Evolutionary conservation across 441 rosid genomes (phyloP).

Genomic region (Gossypium davidsonii): DNA sequence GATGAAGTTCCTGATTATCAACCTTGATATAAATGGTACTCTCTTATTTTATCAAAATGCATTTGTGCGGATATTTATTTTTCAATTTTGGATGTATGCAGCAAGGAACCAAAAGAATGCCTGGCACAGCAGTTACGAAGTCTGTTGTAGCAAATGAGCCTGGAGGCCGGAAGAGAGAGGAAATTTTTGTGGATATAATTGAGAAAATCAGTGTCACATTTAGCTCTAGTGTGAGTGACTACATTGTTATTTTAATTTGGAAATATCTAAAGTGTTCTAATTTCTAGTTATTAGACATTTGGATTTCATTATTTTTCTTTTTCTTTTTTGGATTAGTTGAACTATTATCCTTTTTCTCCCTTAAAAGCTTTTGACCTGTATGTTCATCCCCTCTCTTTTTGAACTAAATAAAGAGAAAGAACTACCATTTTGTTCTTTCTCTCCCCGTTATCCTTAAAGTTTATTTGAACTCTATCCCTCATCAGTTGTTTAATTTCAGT

Average conservation of each 20-base stretch:
- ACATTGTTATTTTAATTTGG: background rate
- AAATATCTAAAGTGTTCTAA: slow-evolving; percentile 2
- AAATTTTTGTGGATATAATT: slow-evolving; percentile 90
- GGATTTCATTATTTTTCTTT: background rate
- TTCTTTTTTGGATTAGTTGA: background rate
- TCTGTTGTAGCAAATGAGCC: slow-evolving; percentile 97
- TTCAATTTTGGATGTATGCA: slow-evolving; percentile 30
- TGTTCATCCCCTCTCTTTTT: background rate
- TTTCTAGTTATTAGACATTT: background rate
- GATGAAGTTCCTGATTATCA: background rate
- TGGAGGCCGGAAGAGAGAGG: slow-evolving; percentile 90
- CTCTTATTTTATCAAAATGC: slow-evolving; percentile 4
- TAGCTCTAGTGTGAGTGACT: slow-evolving; percentile 82
- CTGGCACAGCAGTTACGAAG: slow-evolving; percentile 91
- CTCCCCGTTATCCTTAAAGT: background rate
- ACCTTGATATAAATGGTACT: background rate
- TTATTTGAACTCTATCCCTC: background rate
- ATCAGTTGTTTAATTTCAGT: background rate
- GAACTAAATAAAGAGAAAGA: background rate
- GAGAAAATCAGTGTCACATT: slow-evolving; percentile 96
- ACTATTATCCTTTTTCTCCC: no score
- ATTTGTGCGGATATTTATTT: slow-evolving; percentile 17
- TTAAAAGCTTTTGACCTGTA: background rate
- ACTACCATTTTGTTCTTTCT: background rate
- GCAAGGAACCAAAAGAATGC: slow-evolving; percentile 96